Percentiles rank a stretch among this genome's conserved stretches.
phyloP scores from a whole-genome alignment of 2,329 filamentous ascomycete species.

The Talaromyces sp. region DNA sequence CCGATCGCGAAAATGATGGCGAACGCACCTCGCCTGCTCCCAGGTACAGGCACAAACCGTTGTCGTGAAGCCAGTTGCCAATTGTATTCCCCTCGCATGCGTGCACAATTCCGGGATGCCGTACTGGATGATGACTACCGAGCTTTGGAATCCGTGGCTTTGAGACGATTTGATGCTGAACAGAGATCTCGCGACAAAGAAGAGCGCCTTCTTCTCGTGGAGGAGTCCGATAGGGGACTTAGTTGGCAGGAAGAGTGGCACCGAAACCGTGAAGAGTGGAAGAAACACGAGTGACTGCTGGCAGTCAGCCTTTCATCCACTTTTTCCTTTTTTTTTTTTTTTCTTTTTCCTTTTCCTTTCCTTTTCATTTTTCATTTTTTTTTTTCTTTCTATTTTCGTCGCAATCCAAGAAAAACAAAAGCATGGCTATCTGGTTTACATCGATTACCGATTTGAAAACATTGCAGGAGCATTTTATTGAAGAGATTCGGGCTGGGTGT shows the following conservation, averaged over 20 bases:
- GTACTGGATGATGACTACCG: constrained; percentile 61
- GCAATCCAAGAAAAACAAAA: neutral
- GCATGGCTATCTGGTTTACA: neutral
- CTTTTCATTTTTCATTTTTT: neutral
- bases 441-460: neutral
- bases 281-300: constrained; percentile 40
- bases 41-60: constrained; percentile 39
- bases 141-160: constrained; percentile 58
- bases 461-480: neutral
- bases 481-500: neutral
- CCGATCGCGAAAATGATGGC: constrained; percentile 62
- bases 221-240: constrained; percentile 56
- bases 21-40: constrained; percentile 52
- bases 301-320: neutral
- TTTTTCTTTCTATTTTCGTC: neutral
- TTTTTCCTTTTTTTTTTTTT: neutral
- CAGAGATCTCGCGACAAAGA: constrained; percentile 53
- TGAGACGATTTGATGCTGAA: constrained; percentile 54
- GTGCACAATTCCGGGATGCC: constrained; percentile 62
- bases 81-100: constrained; percentile 75
- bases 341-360: neutral
- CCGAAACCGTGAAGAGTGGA: constrained; percentile 48
- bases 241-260: constrained; percentile 42
- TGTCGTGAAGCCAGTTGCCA: constrained; percentile 56
- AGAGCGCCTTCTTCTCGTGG: constrained; percentile 41